These are phyloP conservation scores for Hypoxylon sp. DNA, from an alignment of 2,329 filamentous ascomycete species.

Conservation along the genomic window DNA sequence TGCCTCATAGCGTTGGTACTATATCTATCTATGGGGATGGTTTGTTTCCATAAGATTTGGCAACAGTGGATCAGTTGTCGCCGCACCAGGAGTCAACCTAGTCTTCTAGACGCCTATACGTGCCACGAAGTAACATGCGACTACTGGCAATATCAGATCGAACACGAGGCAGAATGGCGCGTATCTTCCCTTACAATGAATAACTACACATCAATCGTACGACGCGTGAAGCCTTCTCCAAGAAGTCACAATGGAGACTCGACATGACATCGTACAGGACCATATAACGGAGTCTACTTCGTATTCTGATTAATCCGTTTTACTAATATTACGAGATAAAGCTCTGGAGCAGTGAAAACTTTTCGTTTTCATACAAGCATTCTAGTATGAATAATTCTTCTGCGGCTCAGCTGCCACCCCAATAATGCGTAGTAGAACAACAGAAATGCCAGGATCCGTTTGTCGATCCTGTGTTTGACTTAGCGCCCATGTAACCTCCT, in stretches of 20 bases:
- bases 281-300: neutral
- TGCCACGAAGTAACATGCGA: neutral
- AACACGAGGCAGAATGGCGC: neutral
- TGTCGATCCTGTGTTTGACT: slow-evolving; percentile 9
- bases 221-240: neutral
- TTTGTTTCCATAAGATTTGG: neutral
- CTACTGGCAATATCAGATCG: neutral
- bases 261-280: neutral
- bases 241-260: neutral
- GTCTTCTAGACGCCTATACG: neutral
- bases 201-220: neutral
- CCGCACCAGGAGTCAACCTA: too few species aligned
- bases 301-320: neutral
- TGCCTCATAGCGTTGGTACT: neutral
- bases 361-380: neutral
- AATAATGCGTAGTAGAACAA: slow-evolving; percentile 3
- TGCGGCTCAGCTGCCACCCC: slow-evolving; percentile 1
- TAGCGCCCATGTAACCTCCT: slow-evolving; percentile 19
- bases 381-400: neutral
- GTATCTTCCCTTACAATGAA: neutral
- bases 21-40: neutral
- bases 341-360: neutral
- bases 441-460: neutral
- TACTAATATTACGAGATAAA: neutral
- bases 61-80: neutral